Percentiles rank a stretch among this genome's conserved stretches.
phyloP scores from a whole-genome alignment of 108 stramenopile species.

The Nitzschia sp. region DNA sequence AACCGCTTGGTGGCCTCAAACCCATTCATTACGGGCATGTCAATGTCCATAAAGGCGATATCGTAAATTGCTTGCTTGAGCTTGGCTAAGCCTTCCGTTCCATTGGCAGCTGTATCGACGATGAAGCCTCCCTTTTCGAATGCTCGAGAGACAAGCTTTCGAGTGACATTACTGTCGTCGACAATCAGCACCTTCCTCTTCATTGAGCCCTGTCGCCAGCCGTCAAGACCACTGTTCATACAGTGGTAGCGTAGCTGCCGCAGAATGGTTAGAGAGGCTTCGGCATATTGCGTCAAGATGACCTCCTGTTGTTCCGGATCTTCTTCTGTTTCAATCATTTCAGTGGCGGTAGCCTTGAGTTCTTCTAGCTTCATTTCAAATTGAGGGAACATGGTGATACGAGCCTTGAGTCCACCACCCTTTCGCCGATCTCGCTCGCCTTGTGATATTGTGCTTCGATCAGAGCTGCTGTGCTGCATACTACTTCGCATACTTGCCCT shows the following conservation, averaged over 20 bases:
- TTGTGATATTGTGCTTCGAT: conserved; percentile 19
- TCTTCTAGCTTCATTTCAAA: conserved; percentile 78
- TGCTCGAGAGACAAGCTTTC: conserved; percentile 81
- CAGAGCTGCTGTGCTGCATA: conserved; percentile 31
- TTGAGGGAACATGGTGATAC: conserved; percentile 85
- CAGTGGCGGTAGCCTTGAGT: conserved; percentile 74
- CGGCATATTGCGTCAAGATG: conserved; percentile 84
- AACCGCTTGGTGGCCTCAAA: conserved; percentile 87
- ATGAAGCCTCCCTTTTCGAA: conserved; percentile 89
- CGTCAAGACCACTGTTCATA: conserved; percentile 89
- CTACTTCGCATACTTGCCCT: conserved; percentile 18
- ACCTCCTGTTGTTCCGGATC: conserved; percentile 82
- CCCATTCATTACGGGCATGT: conserved; percentile 96
- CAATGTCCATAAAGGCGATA: conserved; percentile 95
- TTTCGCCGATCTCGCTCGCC: conserved; percentile 21
- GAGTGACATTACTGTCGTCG: conserved; percentile 81
- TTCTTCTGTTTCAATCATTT: conserved; percentile 80
- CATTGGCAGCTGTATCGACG: conserved; percentile 89
- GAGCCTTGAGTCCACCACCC: conserved; percentile 43
- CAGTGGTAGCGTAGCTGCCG: conserved; percentile 90
- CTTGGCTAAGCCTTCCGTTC: conserved; percentile 83
- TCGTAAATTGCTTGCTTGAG: conserved; percentile 89
- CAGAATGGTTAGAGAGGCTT: conserved; percentile 85
- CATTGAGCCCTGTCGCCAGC: conserved; percentile 86
- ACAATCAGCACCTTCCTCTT: conserved; percentile 86